Percentiles rank a stretch among this genome's conserved stretches.
Conservation (phyloP, 1,139 yeast genomes). For the Saccharomyces hybrid region DNA sequence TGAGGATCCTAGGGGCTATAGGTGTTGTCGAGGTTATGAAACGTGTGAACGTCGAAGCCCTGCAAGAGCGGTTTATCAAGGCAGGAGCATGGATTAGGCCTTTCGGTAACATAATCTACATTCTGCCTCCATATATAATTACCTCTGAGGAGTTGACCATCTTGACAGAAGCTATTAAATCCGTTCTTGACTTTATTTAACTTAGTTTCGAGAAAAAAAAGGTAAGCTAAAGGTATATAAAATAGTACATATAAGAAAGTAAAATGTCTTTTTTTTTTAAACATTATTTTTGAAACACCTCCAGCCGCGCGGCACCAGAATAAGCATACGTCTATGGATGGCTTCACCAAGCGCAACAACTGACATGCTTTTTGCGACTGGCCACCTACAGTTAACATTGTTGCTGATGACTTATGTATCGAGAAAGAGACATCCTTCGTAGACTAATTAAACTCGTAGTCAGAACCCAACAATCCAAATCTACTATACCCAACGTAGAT, state of each 20-base stretch:
- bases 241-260: background rate
- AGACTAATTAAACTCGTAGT: background rate
- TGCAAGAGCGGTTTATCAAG: conserved; percentile 20
- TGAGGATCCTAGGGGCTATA: conserved; percentile 27
- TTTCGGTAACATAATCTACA: conserved; percentile 24
- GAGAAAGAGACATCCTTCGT: background rate
- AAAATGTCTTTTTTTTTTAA: background rate
- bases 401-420: background rate
- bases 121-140: conserved; percentile 31
- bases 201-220: background rate
- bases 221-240: background rate
- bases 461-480: background rate
- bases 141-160: conserved; percentile 13
- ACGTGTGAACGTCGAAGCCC: conserved; percentile 19
- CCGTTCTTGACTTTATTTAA: background rate
- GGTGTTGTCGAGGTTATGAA: conserved; percentile 28
- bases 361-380: background rate
- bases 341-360: background rate
- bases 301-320: background rate
- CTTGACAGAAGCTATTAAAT: background rate
- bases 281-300: background rate
- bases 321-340: background rate
- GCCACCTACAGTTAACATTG: background rate
- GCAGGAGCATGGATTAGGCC: conserved; percentile 28
- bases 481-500: background rate